These are phyloP conservation scores for Wickerhamomyces canadensis DNA, from an alignment of 805 yeast species.

Conservation along the genomic window DNA sequence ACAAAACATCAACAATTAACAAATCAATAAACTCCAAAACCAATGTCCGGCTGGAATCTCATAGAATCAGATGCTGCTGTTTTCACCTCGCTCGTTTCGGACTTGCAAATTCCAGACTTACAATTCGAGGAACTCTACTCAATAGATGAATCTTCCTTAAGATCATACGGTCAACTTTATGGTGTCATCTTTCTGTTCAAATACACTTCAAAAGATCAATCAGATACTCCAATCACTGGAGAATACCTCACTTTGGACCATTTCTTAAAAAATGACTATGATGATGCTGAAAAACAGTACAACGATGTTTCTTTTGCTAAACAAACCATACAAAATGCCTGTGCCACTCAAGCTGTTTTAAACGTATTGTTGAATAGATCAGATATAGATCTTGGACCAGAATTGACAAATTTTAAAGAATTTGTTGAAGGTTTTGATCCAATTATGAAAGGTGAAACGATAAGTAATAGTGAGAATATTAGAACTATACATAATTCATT, in stretches of 20 bases:
- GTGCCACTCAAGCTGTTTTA: constrained; percentile 70
- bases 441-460: constrained; percentile 53
- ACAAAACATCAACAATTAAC: no score
- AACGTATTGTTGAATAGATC: constrained; percentile 45
- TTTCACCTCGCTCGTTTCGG: constrained; percentile 56
- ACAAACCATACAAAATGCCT: constrained; percentile 62
- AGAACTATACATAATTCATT: constrained; percentile 58
- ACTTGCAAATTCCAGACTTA: constrained; percentile 44
- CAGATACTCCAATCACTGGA: constrained; percentile 37
- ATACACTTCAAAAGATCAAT: constrained; percentile 39
- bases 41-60: constrained; percentile 44
- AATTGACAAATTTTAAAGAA: constrained; percentile 39
- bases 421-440: constrained; percentile 52
- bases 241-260: constrained; percentile 19
- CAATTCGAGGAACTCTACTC: constrained; percentile 55
- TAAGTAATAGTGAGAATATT: constrained; percentile 52
- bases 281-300: neutral
- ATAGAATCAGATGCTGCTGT: constrained; percentile 66
- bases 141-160: constrained; percentile 40
- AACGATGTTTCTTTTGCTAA: constrained; percentile 53
- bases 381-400: constrained; percentile 42
- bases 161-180: constrained; percentile 36
- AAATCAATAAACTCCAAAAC: no score
- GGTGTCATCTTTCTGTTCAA: constrained; percentile 63
- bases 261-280: neutral